phyloP scores from a whole-genome alignment of 2,329 filamentous ascomycete species.

The Scedosporium apiospermum region DNA sequence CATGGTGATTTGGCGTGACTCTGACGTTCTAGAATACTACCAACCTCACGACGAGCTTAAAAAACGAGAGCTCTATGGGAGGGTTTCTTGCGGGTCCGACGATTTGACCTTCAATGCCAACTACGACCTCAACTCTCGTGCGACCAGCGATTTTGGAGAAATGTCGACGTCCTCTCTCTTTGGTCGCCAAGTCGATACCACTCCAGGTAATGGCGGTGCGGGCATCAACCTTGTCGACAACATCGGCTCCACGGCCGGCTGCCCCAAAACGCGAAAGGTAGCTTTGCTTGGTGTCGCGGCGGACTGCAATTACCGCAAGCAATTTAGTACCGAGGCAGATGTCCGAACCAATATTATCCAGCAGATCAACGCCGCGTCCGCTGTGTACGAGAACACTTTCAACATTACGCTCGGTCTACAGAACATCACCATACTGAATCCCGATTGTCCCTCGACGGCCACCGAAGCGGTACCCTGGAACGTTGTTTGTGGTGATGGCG shows the following conservation, averaged over 20 bases:
- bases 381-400: constrained; percentile 81
- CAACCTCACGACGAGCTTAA: constrained; percentile 46
- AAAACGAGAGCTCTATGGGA: constrained; percentile 42
- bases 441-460: constrained; percentile 62
- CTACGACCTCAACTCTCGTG: constrained; percentile 57
- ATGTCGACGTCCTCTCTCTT: constrained; percentile 58
- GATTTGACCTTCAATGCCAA: constrained; percentile 69
- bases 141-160: constrained; percentile 46
- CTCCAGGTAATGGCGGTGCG: constrained; percentile 60
- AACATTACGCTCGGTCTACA: constrained; percentile 88
- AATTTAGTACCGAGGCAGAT: constrained; percentile 53
- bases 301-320: constrained; percentile 77
- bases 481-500: constrained; percentile 53
- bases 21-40: constrained; percentile 53
- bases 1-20: constrained; percentile 90
- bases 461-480: constrained; percentile 73
- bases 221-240: constrained; percentile 67
- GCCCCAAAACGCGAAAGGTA: constrained; percentile 81
- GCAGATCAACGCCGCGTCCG: constrained; percentile 78
- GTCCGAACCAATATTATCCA: constrained; percentile 68
- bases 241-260: constrained; percentile 77
- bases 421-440: constrained; percentile 70
- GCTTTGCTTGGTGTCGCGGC: constrained; percentile 86
- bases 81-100: constrained; percentile 60
- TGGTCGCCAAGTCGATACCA: constrained; percentile 62